Evolutionary conservation across 768 basidiomycete species (phyloP), one percentile per base, ranked within the genome.

Genomic region (Podaxis sp.): DNA sequence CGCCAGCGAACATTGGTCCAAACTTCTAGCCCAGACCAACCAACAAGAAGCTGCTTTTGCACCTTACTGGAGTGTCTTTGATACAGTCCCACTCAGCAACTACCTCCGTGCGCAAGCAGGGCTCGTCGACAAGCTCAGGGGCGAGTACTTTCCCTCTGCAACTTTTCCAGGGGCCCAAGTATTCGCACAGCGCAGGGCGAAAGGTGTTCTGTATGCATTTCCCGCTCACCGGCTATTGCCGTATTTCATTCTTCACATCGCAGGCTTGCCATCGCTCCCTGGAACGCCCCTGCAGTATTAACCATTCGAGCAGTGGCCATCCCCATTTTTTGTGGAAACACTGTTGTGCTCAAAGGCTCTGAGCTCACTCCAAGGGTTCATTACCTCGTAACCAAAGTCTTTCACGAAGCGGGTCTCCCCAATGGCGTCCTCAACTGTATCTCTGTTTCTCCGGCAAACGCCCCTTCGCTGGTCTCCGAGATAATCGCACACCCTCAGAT

Each of bases 321-420:
- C 11, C 82, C 85, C 0, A 68, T 85, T 36, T 66, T 85, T 1
- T 84, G 84, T 56, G 85, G 85, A 1, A 86, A 86, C 67, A 83
- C 85, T 0, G 79, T 83, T 5, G 76, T 86, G 2, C 67, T 86
- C 49, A 84, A 83, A 62, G 76, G 78, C 12, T 84, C 84, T 0
- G 85, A 85, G 64, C 71, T 73, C 49, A 81, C 77, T 56, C 84
- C 85, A 0, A 72, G 79, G 15, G 77, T 74, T 22, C 83, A 84
- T 58, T 71, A 74, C 6, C 70, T 85, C 6, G 74, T 82, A 11
- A 73, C 74, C 0, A 82, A 85, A 60, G 65, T 82, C 1, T 75
- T 86, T 22, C 73, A 81, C 13, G 82, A 85, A 64, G 87, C 87
- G 0, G 87, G 88, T 1, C 70, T 90, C 1, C 88, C 88, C 4